phyloP scores from a whole-genome alignment of 768 basidiomycete genomes.

The Leccinellum albellum region DNA sequence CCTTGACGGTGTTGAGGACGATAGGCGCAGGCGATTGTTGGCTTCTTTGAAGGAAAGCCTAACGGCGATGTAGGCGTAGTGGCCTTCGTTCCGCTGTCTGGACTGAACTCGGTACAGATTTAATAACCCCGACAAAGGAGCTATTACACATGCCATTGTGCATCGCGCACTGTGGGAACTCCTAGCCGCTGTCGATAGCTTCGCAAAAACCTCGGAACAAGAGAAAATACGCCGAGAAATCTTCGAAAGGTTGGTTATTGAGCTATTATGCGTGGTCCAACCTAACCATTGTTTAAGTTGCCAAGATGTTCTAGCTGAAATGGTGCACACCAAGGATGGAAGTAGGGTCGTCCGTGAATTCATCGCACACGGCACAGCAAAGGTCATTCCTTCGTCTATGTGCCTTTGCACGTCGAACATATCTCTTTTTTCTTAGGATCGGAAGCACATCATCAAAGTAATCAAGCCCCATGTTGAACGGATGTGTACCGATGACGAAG shows the following conservation, averaged over 20 bases:
- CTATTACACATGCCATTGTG: slow-evolving; percentile 81
- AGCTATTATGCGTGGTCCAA: background rate
- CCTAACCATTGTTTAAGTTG: slow-evolving; percentile 43
- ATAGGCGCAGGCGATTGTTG: slow-evolving; percentile 65
- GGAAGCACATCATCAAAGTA: slow-evolving; percentile 86
- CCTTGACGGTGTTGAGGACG: slow-evolving; percentile 59
- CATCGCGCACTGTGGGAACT: slow-evolving; percentile 90
- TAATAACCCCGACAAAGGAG: slow-evolving; percentile 88
- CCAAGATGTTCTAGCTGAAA: slow-evolving; percentile 82
- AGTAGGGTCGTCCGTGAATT: slow-evolving; percentile 84
- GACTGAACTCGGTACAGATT: slow-evolving; percentile 48
- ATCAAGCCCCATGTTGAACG: slow-evolving; percentile 87
- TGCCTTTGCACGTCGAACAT: background rate
- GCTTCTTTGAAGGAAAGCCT: slow-evolving; percentile 70
- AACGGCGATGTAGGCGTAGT: slow-evolving; percentile 58
- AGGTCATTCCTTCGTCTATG: slow-evolving; percentile 40
- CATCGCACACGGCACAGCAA: slow-evolving; percentile 77
- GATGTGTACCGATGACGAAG: slow-evolving; percentile 86
- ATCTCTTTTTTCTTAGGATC: slow-evolving; percentile 48
- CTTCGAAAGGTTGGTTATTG: slow-evolving; percentile 62
- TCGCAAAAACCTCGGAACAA: slow-evolving; percentile 59
- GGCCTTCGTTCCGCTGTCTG: background rate
- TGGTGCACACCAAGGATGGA: slow-evolving; percentile 93
- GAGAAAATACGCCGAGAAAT: slow-evolving; percentile 77
- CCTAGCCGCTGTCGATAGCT: slow-evolving; percentile 53